These are phyloP conservation scores for Dactylellina haptotyla DNA, from an alignment of 2,329 filamentous ascomycete species.

Conservation along the genomic window DNA sequence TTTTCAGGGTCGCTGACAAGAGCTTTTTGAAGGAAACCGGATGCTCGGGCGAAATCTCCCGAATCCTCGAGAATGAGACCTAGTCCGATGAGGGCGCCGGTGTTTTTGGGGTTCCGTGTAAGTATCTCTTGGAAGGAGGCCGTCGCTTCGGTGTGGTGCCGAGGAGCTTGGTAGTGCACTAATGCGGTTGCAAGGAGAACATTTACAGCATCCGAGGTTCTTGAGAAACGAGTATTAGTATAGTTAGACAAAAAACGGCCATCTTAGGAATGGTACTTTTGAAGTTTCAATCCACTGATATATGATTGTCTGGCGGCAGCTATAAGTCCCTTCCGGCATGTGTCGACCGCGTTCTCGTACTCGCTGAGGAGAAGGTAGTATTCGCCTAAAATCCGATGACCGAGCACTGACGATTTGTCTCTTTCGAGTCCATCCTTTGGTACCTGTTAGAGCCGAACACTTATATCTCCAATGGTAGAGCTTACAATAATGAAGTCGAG, in stretches of 20 bases:
- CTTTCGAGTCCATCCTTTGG: constrained; percentile 64
- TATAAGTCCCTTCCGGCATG: constrained; percentile 77
- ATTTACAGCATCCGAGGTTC: constrained; percentile 78
- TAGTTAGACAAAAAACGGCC: not conserved
- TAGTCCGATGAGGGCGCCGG: constrained; percentile 84
- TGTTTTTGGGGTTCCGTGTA: constrained; percentile 77
- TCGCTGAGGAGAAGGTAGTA: constrained; percentile 88
- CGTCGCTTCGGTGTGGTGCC: constrained; percentile 88
- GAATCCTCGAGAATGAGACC: constrained; percentile 94
- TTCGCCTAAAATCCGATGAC: constrained; percentile 82
- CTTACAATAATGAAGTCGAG: constrained; percentile 58
- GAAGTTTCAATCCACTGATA: constrained; percentile 75
- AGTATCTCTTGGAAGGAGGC: constrained; percentile 85
- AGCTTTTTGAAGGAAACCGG: constrained; percentile 81
- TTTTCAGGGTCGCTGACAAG: constrained; percentile 77
- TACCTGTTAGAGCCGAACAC: constrained; percentile 1
- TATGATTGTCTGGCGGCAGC: constrained; percentile 70
- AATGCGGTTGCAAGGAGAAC: constrained; percentile 85
- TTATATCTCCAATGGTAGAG: not conserved
- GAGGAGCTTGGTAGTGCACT: constrained; percentile 88
- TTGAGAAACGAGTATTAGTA: constrained; percentile 59
- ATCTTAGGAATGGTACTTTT: too few relatives aligned
- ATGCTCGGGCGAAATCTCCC: constrained; percentile 83
- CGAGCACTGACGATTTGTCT: constrained; percentile 74
- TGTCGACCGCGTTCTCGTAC: constrained; percentile 80